These are phyloP conservation scores for Penicillium glabrum DNA, from an alignment of 2,329 filamentous ascomycete genomes.

Conservation along the genomic window DNA sequence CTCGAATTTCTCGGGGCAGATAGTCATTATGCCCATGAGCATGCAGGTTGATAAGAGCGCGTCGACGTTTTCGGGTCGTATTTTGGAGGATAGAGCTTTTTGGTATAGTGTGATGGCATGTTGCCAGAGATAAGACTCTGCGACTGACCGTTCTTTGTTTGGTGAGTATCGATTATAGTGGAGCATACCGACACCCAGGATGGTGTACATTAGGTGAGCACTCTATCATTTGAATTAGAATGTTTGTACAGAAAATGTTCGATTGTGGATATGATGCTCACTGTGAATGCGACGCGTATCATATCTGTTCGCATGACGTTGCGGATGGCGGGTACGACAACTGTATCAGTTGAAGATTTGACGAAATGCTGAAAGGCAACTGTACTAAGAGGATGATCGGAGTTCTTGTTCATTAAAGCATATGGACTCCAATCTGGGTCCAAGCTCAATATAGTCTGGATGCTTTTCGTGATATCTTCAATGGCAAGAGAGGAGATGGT, in stretches of 20 bases:
- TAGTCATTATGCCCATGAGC: slow-evolving; percentile 28
- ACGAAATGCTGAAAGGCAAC: slow-evolving; percentile 25
- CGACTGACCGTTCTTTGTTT: slow-evolving; percentile 13
- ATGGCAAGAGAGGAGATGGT: slow-evolving; percentile 17
- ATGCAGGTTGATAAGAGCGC: slow-evolving; percentile 32
- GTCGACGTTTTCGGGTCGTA: slow-evolving; percentile 24
- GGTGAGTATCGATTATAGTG: slow-evolving; percentile 28
- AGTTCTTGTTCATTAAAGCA: neutral
- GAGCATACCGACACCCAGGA: slow-evolving; percentile 28
- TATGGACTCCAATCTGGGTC: neutral
- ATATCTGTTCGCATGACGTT: slow-evolving; percentile 25
- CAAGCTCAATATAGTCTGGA: slow-evolving; percentile 9
- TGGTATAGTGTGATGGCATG: slow-evolving; percentile 28
- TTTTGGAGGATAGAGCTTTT: slow-evolving; percentile 16
- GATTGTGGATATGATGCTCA: slow-evolving; percentile 1
- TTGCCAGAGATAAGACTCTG: slow-evolving; percentile 32
- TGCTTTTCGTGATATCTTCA: slow-evolving; percentile 10
- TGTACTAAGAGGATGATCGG: slow-evolving; percentile 6
- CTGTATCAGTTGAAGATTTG: slow-evolving; percentile 10
- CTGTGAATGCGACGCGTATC: slow-evolving; percentile 26
- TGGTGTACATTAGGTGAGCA: slow-evolving; percentile 32
- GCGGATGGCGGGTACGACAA: slow-evolving; percentile 11
- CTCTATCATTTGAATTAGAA: slow-evolving; percentile 12
- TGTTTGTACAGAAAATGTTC: neutral
- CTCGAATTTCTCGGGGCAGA: slow-evolving; percentile 24